A percentile compares a stretch with the other conserved stretches of the same genome.
Conservation (phyloP, 768 basidiomycete genomes). For the Leucosporidium scottii region DNA sequence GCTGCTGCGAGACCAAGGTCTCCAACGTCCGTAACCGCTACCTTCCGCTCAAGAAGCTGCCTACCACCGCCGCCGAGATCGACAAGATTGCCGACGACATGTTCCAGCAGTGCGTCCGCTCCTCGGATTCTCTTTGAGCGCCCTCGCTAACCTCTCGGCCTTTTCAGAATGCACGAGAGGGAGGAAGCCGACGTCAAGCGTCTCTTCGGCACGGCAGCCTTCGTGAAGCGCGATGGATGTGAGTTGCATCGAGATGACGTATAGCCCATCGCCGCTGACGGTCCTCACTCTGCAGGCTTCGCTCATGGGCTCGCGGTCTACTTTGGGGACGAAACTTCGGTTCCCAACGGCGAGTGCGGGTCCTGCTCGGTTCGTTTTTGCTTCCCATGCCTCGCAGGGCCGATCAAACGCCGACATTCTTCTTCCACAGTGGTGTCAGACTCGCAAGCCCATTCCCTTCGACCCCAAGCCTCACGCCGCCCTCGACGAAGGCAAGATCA, state of each 20-base stretch:
- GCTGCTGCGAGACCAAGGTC: conserved; percentile 41
- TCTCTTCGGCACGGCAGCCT: conserved; percentile 45
- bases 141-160: too few relatives aligned
- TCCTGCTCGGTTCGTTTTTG: conserved; percentile 41
- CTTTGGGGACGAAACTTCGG: conserved; percentile 48
- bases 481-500: conserved; percentile 41
- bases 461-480: conserved; percentile 31
- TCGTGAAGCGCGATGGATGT: conserved; percentile 47
- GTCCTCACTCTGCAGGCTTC: conserved; percentile 41
- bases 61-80: conserved; percentile 41
- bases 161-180: conserved; percentile 41
- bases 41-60: conserved; percentile 43
- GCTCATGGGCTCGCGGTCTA: conserved; percentile 47
- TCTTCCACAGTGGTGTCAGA: conserved; percentile 42
- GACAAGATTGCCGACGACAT: conserved; percentile 41
- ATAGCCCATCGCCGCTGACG: background rate
- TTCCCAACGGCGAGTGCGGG: conserved; percentile 46
- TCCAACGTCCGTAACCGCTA: conserved; percentile 47
- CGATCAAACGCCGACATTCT: too few relatives aligned
- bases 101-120: conserved; percentile 34
- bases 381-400: too few relatives aligned
- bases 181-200: conserved; percentile 48
- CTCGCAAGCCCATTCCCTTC: conserved; percentile 43
- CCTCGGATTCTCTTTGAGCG: too few relatives aligned
- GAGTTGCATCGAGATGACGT: conserved; percentile 9